These are phyloP conservation scores for Vigna trinervia DNA, from an alignment of 306 rosid species.

Conservation along the genomic window DNA sequence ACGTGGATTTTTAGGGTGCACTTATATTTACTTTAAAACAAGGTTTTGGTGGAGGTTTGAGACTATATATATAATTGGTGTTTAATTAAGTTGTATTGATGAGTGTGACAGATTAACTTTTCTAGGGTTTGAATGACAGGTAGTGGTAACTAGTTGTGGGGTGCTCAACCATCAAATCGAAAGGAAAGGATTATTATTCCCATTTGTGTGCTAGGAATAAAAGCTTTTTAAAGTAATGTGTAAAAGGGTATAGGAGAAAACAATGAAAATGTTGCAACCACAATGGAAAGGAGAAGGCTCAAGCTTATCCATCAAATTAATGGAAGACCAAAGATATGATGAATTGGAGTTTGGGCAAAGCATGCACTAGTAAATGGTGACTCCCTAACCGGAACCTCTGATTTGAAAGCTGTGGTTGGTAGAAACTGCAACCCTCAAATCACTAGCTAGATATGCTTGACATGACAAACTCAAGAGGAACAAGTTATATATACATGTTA, in stretches of 20 bases:
- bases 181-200: constrained; percentile 41
- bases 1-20: constrained; percentile 36
- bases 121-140: constrained; percentile 46
- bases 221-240: constrained; percentile 29
- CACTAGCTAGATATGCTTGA: constrained; percentile 41
- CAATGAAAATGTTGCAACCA: constrained; percentile 50
- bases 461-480: constrained; percentile 44
- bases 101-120: constrained; percentile 38
- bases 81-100: constrained; percentile 38
- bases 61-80: constrained; percentile 2
- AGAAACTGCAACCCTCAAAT: constrained; percentile 48
- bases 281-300: constrained; percentile 40
- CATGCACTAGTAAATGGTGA: constrained; percentile 12
- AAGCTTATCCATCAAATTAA: constrained; percentile 36
- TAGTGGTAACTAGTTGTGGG: constrained; percentile 33
- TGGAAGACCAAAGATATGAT: constrained; percentile 24
- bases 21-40: constrained; percentile 25
- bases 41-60: not conserved
- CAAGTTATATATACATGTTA: not conserved
- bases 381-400: constrained; percentile 33
- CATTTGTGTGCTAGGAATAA: constrained; percentile 20
- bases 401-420: constrained; percentile 51
- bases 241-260: constrained; percentile 45
- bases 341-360: constrained; percentile 40
- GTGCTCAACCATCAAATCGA: constrained; percentile 71